Evolutionary conservation across 225 moss, liverwort and hornwort genomes (phyloP).

Genomic region (Sphagnum contortum): DNA sequence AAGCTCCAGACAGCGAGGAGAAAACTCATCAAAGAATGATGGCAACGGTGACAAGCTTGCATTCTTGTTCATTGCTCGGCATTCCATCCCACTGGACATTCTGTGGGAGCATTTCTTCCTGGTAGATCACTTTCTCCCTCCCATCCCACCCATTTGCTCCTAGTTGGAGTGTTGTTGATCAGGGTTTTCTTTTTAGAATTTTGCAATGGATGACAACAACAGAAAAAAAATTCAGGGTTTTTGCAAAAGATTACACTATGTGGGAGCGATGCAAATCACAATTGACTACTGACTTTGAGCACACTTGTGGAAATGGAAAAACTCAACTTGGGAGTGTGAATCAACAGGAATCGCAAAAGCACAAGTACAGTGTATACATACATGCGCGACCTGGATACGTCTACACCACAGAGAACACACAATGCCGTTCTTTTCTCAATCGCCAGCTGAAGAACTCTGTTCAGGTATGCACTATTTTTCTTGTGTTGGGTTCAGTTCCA

Average conservation of each 20-base stretch:
- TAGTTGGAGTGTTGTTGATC: no score
- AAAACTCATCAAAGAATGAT: no score
- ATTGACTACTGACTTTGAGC: not conserved
- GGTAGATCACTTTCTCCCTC: slow-evolving; percentile 12
- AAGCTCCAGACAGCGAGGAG: slow-evolving; percentile 1
- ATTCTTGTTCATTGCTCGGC: slow-evolving; percentile 72
- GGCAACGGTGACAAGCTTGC: slow-evolving; percentile 50
- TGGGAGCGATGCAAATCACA: no score
- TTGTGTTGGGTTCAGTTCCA: no score
- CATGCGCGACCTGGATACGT: slow-evolving; percentile 73
- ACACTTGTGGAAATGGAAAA: not conserved
- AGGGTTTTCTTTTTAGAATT: no score
- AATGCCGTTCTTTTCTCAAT: slow-evolving; percentile 55
- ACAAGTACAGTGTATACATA: slow-evolving; percentile 76
- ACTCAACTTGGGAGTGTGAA: no score
- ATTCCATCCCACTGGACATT: slow-evolving; percentile 70
- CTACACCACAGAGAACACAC: slow-evolving; percentile 45
- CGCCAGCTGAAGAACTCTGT: slow-evolving; percentile 53
- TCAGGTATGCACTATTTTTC: slow-evolving; percentile 11
- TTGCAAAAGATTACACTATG: no score
- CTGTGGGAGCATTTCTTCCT: slow-evolving; percentile 83
- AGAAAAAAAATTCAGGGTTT: no score
- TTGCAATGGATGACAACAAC: no score
- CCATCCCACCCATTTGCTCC: no score
- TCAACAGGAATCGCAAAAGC: slow-evolving; percentile 48